Base-by-base conservation (phyloP, 2,329 filamentous ascomycete genomes). In the Periconia sp. region DNA sequence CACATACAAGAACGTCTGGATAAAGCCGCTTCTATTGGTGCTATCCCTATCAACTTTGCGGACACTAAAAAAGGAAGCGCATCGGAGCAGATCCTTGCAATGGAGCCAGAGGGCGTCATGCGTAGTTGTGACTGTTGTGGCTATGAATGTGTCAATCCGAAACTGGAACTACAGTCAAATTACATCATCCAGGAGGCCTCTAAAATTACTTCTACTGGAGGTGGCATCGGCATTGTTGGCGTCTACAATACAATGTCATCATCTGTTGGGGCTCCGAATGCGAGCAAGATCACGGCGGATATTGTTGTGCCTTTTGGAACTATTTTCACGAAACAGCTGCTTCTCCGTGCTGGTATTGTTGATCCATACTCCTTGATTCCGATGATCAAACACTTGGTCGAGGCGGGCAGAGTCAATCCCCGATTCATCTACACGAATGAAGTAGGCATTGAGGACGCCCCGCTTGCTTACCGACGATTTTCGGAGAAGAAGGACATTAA, bases 151-250 rank as follows among this genome's bases (percentile, higher is more conserved):
- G 23, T 27, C 23, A 27, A 27, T 8, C 23, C 23, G 5, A 8
- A 27, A 3, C 23, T 27, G 3, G 8, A 27, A 8, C 3, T 27
- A 3, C 23, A 27, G 8, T 27, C 23, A 8, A 37, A 44, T 18
- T 61, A 56, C 43, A 45, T 64, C 20, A 35, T 53, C 17, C 47
- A 15, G 15, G 49, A 23, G 10, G 43, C 40, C 6, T 56, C 62
- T 17, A 56, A 56, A 27, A 64, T 73, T 9, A 70, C 65, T 1
- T 50, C 56, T 23, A 46, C 58, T 11, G 61, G 60, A 0, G 69
- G 69, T 14, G 68, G 68, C 9, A 68, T 73, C 44, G 66, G 66
- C 9, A 52, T 68, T 27, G 55, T 64, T 2, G 68, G 68, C 14
- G 47, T 67, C 7, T 70, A 64, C 43, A 14, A 14, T 19, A 17